Conservation (phyloP, 2,329 filamentous ascomycete genomes). For the Colletotrichum magnum region DNA sequence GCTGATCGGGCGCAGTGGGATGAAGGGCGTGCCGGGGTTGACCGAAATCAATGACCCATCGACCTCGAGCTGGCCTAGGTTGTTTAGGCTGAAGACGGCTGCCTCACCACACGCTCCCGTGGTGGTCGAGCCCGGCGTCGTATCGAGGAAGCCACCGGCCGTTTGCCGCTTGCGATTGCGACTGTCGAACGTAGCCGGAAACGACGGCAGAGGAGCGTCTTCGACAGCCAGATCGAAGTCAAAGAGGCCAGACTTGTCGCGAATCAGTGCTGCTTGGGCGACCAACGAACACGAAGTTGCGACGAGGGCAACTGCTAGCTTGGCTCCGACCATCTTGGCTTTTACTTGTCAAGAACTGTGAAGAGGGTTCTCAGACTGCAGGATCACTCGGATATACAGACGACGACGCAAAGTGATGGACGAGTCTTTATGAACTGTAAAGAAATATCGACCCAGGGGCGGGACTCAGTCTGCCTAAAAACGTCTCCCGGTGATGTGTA, state of each 20-base stretch:
- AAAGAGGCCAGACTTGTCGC: constrained; percentile 1
- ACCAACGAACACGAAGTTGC: constrained; percentile 4
- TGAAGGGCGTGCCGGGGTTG: constrained; percentile 30
- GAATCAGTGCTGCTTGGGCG: constrained; percentile 5
- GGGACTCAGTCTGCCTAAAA: no score
- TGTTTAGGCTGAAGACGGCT: constrained; percentile 13
- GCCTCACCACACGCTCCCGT: constrained; percentile 12
- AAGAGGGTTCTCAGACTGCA: no score
- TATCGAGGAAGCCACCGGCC: constrained; percentile 19
- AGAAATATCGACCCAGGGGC: no score
- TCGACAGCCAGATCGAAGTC: background rate
- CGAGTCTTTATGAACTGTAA: no score
- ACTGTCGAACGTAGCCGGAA: constrained; percentile 3
- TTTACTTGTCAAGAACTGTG: background rate
- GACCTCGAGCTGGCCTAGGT: constrained; percentile 24
- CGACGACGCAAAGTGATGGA: no score
- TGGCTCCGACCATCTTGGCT: constrained; percentile 13
- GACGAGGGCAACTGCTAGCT: constrained; percentile 14
- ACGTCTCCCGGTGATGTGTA: no score
- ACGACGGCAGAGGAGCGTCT: constrained; percentile 14
- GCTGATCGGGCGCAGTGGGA: constrained; percentile 21
- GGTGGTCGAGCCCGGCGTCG: background rate
- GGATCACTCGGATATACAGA: no score
- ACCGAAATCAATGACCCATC: constrained; percentile 8
- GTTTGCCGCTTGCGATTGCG: constrained; percentile 22